Base-by-base conservation (phyloP, 2,329 filamentous ascomycete genomes). In the Rutstroemia sp. region DNA sequence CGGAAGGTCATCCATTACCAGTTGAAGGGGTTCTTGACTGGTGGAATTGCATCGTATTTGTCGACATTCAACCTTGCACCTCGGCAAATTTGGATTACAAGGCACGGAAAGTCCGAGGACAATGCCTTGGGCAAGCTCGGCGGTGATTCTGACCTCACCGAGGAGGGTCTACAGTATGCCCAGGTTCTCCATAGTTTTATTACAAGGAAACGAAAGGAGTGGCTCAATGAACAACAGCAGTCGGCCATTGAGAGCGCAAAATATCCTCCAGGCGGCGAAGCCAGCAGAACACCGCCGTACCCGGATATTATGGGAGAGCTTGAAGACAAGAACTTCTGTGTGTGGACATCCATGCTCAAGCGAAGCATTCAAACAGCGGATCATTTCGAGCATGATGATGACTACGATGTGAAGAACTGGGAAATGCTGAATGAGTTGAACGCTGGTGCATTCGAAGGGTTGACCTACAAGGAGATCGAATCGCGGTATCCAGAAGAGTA, bases 391-490 rank as follows among this genome's bases (percentile, higher is more conserved):
- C 79, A 77, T 0, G 94, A 97, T 62, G 92, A 97, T 21, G 90
- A 96, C 54, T 96, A 92, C 70, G 94, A 97, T 63, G 86, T 95
- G 65, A 99, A 99, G 75, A 89, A 95, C 64, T 96, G 92, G 90
- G 88, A 92, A 67, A 95, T 96, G 90, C 81, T 99, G 52, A 95
- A 99, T 68, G 94, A 99, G 73, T 82, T 99, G 49, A 95, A 97
- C 66, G 87, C 92, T 0, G 94, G 94, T 14, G 81, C 84, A 50
- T 96, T 96, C 75, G 94, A 99, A 69, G 92, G 94, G 51, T 84
- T 96, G 77, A 97, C 94, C 0, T 97, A 99, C 71, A 82, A 88
- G 2, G 89, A 96, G 65, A 97, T 99, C 64, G 86, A 85, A 56
- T 75, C 80, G n/a, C 82, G 85, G 59, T 86, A 87, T 68, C 86